Evolutionary conservation across 176 grass and related monocot species (phyloP).

Genomic region (Phragmites australis): DNA sequence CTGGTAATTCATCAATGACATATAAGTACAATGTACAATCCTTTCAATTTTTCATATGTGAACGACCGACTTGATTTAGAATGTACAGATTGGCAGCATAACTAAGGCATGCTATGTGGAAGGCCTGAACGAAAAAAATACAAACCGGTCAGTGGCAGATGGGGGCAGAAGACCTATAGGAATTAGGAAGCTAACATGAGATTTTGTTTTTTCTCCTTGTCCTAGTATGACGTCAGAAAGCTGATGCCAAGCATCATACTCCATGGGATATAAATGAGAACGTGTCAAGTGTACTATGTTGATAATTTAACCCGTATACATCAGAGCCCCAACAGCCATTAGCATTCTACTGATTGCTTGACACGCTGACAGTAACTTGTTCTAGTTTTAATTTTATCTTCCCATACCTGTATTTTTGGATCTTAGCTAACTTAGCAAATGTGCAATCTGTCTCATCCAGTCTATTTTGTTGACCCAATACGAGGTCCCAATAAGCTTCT

Average conservation of each 20-base stretch:
- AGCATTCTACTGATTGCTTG: background rate
- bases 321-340: background rate
- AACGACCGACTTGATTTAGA: background rate
- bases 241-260: background rate
- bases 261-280: background rate
- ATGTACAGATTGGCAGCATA: background rate
- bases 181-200: background rate
- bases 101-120: conserved; percentile 15
- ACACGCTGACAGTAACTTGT: background rate
- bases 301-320: background rate
- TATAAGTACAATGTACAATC: background rate
- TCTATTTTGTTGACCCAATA: background rate
- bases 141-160: background rate
- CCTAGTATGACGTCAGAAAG: background rate
- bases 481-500: background rate
- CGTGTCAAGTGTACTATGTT: background rate
- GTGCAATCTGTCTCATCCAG: background rate
- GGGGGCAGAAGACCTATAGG: background rate
- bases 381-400: conserved; percentile 1
- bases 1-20: background rate
- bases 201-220: background rate
- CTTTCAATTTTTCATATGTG: background rate
- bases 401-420: background rate
- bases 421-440: background rate
- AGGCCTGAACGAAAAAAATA: background rate